Evolutionary conservation across 805 yeast genomes (phyloP).

Genomic region (Ogataea corticis): DNA sequence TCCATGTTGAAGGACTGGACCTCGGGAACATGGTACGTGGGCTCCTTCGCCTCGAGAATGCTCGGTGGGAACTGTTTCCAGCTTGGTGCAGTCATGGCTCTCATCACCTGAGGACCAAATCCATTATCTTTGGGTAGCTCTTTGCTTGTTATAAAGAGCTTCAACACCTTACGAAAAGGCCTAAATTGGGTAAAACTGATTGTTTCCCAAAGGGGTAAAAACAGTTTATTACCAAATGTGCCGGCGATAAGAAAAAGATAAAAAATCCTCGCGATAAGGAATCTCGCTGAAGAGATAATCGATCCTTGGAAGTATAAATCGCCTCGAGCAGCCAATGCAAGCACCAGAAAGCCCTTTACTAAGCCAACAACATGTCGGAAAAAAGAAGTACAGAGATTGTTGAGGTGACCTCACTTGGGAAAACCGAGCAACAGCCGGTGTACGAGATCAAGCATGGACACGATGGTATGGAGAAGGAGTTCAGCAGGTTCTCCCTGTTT

Average conservation of each 20-base stretch:
- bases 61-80: constrained; percentile 12
- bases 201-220: neutral
- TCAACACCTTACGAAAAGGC: too few species aligned
- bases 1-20: constrained; percentile 13
- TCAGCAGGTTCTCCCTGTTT: constrained; percentile 15
- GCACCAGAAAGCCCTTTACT: too few species aligned
- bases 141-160: too few species aligned
- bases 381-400: neutral
- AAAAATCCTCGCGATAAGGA: neutral
- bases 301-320: too few species aligned
- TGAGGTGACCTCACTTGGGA: constrained; percentile 1
- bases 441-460: constrained; percentile 9
- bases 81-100: neutral
- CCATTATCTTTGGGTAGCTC: too few species aligned
- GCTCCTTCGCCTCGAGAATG: constrained; percentile 11
- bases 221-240: neutral
- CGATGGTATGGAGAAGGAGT: constrained; percentile 13
- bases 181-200: neutral
- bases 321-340: too few species aligned
- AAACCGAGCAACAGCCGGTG: constrained; percentile 7
- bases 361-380: neutral
- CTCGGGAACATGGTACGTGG: constrained; percentile 10
- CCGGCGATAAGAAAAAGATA: neutral
- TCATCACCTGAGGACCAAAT: neutral
- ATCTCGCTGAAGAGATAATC: neutral